Evolutionary conservation across 768 basidiomycete genomes (phyloP).

Genomic region (Pulveroboletus sp.): DNA sequence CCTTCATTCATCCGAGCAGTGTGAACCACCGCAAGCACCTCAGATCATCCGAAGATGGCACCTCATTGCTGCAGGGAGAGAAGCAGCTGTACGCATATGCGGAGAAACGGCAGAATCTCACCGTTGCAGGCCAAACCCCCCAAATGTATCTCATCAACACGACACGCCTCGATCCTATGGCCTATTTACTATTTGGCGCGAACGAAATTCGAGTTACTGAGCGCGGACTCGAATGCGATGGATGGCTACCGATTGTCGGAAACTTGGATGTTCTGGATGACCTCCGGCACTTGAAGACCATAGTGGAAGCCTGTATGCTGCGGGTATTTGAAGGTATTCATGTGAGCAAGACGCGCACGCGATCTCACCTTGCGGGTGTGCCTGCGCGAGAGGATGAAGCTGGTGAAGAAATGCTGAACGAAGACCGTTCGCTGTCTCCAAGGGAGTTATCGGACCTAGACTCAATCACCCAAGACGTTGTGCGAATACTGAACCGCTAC

Average conservation of each 20-base stretch:
- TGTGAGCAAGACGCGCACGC: slow-evolving; percentile 32
- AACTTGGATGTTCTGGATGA: slow-evolving; percentile 72
- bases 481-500: slow-evolving; percentile 66
- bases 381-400: slow-evolving; percentile 47
- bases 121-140: slow-evolving; percentile 39
- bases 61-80: slow-evolving; percentile 34
- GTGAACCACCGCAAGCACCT: slow-evolving; percentile 70
- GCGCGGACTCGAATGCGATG: slow-evolving; percentile 79
- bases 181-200: slow-evolving; percentile 88
- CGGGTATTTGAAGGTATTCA: slow-evolving; percentile 86
- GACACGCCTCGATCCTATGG: slow-evolving; percentile 82
- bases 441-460: slow-evolving; percentile 76
- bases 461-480: slow-evolving; percentile 65
- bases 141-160: slow-evolving; percentile 75
- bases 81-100: slow-evolving; percentile 78
- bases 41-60: slow-evolving; percentile 16
- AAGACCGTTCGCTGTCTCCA: slow-evolving; percentile 52
- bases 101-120: slow-evolving; percentile 80
- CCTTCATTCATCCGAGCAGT: slow-evolving; percentile 80
- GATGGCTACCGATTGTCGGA: slow-evolving; percentile 83
- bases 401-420: slow-evolving; percentile 43
- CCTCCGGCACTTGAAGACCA: slow-evolving; percentile 70
- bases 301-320: slow-evolving; percentile 80
- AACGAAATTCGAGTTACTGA: slow-evolving; percentile 66
- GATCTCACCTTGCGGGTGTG: slow-evolving; percentile 31